Evolutionary conservation across 2,329 filamentous ascomycete genomes (phyloP), one percentile per base, ranked within the genome.

Genomic region (Fusarium zealandicum): DNA sequence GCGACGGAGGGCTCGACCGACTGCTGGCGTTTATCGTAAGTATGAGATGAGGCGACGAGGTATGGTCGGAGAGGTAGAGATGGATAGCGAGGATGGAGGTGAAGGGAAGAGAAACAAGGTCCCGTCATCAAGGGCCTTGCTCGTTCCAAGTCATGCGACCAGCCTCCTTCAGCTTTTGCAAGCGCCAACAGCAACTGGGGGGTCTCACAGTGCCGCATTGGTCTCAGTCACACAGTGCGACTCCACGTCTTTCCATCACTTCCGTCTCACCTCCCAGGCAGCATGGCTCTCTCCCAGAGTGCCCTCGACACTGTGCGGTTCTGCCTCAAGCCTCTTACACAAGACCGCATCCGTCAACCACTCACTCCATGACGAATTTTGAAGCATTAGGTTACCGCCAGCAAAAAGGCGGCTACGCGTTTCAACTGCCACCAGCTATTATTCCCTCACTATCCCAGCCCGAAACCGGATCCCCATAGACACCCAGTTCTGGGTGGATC

Each of bases 141-240:
- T 35, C 5, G 36, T 17, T 12, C 12, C 37, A 60, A 51, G 58
- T 61, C 59, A 61, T 61, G 59, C 59, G 59, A 61, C 58, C 33
- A 37, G 33, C 33, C 33, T 37, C 33, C 17, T 17, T 37, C 33
- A 6, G 59, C 44, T 47, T 27, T 22, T 31, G 42, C 57, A 59
- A 37, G 44, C 44, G 58, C 41, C 36, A 14, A 27, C 18, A 27
- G 36, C 20, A 8, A 9, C 20, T 38, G 18, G 10, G 33, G 14
- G 25, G n/a, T n/a, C 32, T 14, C 40, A 61, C 58, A 59, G 59
- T 61, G 58, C 35, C 44, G 13, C 10, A 3, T n/a, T 13, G 10
- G 17, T 5, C 1, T 27, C 30, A 36, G 51, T 43, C 58, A 22
- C 31, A 62, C 58, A 20, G 59, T 62, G 53, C 49, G 22, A 50